A percentile compares a stretch with the other conserved stretches of the same genome.
Evolutionary conservation across 2,329 filamentous ascomycete genomes (phyloP).

Genomic region (Xylariaceae sp.): DNA sequence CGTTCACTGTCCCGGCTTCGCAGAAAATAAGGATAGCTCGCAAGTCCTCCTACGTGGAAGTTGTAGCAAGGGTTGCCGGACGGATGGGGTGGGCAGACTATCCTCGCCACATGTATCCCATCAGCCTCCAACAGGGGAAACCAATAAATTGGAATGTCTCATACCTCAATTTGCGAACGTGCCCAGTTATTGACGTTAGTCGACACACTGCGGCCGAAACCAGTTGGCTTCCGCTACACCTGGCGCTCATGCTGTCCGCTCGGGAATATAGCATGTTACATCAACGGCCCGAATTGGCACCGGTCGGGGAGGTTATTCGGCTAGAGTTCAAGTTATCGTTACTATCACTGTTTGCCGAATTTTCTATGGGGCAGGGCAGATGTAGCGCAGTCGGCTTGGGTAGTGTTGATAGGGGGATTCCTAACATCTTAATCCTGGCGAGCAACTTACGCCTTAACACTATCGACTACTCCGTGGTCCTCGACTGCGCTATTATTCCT

Average conservation of each 20-base stretch:
- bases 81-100: slow-evolving; percentile 12
- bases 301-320: slow-evolving; percentile 29
- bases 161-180: slow-evolving; percentile 15
- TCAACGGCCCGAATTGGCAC: slow-evolving; percentile 1
- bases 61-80: slow-evolving; percentile 32
- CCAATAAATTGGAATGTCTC: slow-evolving; percentile 14
- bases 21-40: slow-evolving; percentile 38
- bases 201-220: neutral
- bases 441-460: slow-evolving; percentile 41
- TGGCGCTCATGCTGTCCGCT: slow-evolving; percentile 16
- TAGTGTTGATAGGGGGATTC: slow-evolving; percentile 28
- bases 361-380: slow-evolving; percentile 39
- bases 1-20: slow-evolving; percentile 32
- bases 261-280: slow-evolving; percentile 4
- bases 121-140: neutral
- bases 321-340: slow-evolving; percentile 45
- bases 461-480: slow-evolving; percentile 36
- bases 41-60: slow-evolving; percentile 40
- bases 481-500: slow-evolving; percentile 44
- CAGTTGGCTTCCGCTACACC: slow-evolving; percentile 1
- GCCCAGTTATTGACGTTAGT: slow-evolving; percentile 5
- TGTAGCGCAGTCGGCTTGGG: slow-evolving; percentile 39
- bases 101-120: slow-evolving; percentile 13
- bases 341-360: slow-evolving; percentile 41
- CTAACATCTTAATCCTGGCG: slow-evolving; percentile 32